A percentile compares a stretch with the other conserved stretches of the same genome.
Conservation (phyloP, 2,329 filamentous ascomycete species). For the Penicillium vulpinum region DNA sequence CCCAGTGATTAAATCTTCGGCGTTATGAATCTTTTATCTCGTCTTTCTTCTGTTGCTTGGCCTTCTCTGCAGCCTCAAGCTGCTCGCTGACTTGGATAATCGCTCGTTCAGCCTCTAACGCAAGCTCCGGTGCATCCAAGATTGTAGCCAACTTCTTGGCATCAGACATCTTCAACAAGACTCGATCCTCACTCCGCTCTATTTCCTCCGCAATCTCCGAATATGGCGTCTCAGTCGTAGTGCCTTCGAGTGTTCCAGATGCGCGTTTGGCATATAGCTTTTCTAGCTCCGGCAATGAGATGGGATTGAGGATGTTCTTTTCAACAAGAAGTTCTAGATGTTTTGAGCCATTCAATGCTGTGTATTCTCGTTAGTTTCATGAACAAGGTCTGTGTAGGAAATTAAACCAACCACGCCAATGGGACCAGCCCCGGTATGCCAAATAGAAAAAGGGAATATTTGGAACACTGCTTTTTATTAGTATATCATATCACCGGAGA, state of each 20-base stretch:
- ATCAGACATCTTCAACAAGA: slow-evolving; percentile 49
- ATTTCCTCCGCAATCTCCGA: slow-evolving; percentile 36
- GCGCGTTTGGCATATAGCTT: slow-evolving; percentile 63
- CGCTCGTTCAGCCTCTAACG: slow-evolving; percentile 71
- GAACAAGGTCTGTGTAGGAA: not conserved
- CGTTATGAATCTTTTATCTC: slow-evolving; percentile 28
- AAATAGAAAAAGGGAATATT: slow-evolving; percentile 98
- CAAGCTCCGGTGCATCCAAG: slow-evolving; percentile 68
- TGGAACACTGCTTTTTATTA: slow-evolving; percentile 63
- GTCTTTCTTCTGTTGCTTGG: slow-evolving; percentile 19
- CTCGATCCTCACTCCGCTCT: slow-evolving; percentile 46
- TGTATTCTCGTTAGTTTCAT: slow-evolving; percentile 16
- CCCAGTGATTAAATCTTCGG: not conserved
- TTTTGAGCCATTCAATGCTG: slow-evolving; percentile 76
- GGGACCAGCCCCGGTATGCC: slow-evolving; percentile 83
- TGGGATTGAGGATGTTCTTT: slow-evolving; percentile 67
- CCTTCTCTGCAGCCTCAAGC: slow-evolving; percentile 26
- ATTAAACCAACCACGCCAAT: slow-evolving; percentile 66
- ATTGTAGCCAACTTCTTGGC: slow-evolving; percentile 61
- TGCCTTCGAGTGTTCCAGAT: slow-evolving; percentile 32
- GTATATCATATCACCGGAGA: not conserved
- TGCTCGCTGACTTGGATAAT: slow-evolving; percentile 67
- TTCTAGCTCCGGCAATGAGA: slow-evolving; percentile 70
- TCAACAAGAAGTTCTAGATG: slow-evolving; percentile 80
- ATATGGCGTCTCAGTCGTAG: slow-evolving; percentile 29